Evolutionary conservation across 352 stramenopile genomes (phyloP), one percentile per base, ranked within the genome.

Genomic region (Phytophthora pisi): DNA sequence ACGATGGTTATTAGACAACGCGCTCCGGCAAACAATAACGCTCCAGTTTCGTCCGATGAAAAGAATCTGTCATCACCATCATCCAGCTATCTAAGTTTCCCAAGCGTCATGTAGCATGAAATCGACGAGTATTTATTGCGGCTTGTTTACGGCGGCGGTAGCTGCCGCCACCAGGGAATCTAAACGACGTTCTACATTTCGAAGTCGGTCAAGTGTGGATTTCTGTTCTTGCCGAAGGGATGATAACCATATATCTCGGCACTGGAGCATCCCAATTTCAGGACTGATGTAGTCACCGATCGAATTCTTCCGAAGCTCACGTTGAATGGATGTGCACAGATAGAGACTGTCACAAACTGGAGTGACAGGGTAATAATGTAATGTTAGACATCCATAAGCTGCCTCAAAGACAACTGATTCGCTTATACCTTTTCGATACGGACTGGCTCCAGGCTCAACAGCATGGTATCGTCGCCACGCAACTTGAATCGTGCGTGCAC

Each of bases 401-500:
- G 20, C 18, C n/a, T 5, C 18, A 51, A 23, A 7, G 20, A 16
- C 36, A 31, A 31, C 28, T 31, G 28, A 31, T 31, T 31, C 28
- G 23, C 13, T 8, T 72, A 72, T 70, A 84, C 78, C 30, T 53
- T 71, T 74, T 50, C 24, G 43, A 51, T 76, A 57, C 26, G 43
- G 43, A 45, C 24, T 46, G 1, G 55, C 38, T 36, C 31, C 63
- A 3, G 43, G 42, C 6, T 65, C 57, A 26, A 26, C 49, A 3
- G 62, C 49, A 34, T 60, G 36, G 26, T 71, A 84, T 49, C 66
- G 67, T 11, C 67, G 68, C 86, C 86, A 94, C 0, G 75, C 61
- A 5, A 69, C 71, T 51, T 94, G 86, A 49, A 94, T 94, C 5
- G 82, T 83, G n/a, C 64, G 64, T 13, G 82, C 79, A 20, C 82